phyloP scores from a whole-genome alignment of 2,329 filamentous ascomycete species.

The Aspergillus novofumigatus region DNA sequence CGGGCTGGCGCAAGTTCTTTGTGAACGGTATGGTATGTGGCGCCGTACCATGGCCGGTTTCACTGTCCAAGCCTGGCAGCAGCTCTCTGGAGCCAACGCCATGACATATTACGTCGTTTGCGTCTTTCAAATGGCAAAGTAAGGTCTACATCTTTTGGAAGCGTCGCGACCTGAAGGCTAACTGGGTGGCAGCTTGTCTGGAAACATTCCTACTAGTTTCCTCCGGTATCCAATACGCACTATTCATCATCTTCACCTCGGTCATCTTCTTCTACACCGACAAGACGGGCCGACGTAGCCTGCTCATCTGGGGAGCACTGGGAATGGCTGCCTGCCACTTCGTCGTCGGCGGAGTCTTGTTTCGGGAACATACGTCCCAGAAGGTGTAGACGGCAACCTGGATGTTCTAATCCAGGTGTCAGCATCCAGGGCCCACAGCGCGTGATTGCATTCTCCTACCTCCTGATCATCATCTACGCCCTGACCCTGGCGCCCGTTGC shows the following conservation, averaged over 20 bases:
- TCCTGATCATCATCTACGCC: conserved; percentile 61
- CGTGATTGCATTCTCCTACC: conserved; percentile 63
- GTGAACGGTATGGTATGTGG: no score
- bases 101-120: no score
- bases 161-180: no score
- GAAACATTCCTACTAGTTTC: no score
- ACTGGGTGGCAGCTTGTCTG: no score
- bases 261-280: conserved; percentile 45
- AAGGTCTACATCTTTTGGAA: no score
- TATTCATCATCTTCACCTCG: conserved; percentile 37
- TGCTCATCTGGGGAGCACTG: conserved; percentile 38
- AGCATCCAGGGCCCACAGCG: conserved; percentile 54
- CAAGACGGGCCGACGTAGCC: conserved; percentile 40
- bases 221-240: no score
- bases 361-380: conserved; percentile 41
- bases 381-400: conserved; percentile 43
- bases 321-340: conserved; percentile 42
- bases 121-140: no score
- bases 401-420: conserved; percentile 53
- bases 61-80: no score
- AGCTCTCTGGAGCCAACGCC: no score
- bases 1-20: no score
- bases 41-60: no score
- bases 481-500: conserved; percentile 61
- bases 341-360: conserved; percentile 44